Percentiles rank a stretch among this genome's conserved stretches.
Evolutionary conservation across 1,284 basidiomycete genomes (phyloP).

Genomic region (Grifola frondosa): DNA sequence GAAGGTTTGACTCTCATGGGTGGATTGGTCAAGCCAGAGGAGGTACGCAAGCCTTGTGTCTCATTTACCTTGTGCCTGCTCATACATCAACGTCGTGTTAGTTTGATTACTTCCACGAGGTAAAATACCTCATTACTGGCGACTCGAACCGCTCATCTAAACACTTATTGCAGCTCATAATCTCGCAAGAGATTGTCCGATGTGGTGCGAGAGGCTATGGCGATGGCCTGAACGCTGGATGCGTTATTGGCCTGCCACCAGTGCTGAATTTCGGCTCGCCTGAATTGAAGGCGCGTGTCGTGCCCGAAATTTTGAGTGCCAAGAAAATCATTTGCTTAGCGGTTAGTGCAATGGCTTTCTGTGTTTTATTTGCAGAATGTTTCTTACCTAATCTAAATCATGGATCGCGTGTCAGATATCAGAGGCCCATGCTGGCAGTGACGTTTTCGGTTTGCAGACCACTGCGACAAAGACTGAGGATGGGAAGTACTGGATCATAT

Average conservation of each 20-base stretch:
- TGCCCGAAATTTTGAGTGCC: slow-evolving; percentile 79
- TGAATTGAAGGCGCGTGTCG: slow-evolving; percentile 74
- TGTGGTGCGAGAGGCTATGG: slow-evolving; percentile 61
- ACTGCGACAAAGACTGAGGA: slow-evolving; percentile 83
- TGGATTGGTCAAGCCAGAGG: slow-evolving; percentile 83
- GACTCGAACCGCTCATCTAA: neutral
- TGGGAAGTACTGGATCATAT: slow-evolving; percentile 83
- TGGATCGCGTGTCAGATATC: slow-evolving; percentile 24
- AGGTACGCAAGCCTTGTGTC: slow-evolving; percentile 44
- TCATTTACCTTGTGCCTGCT: neutral
- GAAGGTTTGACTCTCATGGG: slow-evolving; percentile 80
- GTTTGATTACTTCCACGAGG: slow-evolving; percentile 85
- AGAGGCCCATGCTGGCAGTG: slow-evolving; percentile 85
- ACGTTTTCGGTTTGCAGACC: slow-evolving; percentile 82
- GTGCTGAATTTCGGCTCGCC: slow-evolving; percentile 83
- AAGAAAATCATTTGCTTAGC: slow-evolving; percentile 84
- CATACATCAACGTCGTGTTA: slow-evolving; percentile 22
- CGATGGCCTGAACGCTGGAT: slow-evolving; percentile 62
- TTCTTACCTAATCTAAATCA: too few species aligned
- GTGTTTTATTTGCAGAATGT: too few species aligned
- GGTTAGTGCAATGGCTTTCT: slow-evolving; percentile 46
- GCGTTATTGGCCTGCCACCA: slow-evolving; percentile 36
- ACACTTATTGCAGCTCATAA: slow-evolving; percentile 54
- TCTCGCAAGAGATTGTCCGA: slow-evolving; percentile 84
- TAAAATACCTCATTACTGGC: slow-evolving; percentile 23